A percentile compares a stretch with the other conserved stretches of the same genome.
These are phyloP conservation scores for Penicillium cataractarum DNA, from an alignment of 495 filamentous ascomycete species.

Conservation along the genomic window DNA sequence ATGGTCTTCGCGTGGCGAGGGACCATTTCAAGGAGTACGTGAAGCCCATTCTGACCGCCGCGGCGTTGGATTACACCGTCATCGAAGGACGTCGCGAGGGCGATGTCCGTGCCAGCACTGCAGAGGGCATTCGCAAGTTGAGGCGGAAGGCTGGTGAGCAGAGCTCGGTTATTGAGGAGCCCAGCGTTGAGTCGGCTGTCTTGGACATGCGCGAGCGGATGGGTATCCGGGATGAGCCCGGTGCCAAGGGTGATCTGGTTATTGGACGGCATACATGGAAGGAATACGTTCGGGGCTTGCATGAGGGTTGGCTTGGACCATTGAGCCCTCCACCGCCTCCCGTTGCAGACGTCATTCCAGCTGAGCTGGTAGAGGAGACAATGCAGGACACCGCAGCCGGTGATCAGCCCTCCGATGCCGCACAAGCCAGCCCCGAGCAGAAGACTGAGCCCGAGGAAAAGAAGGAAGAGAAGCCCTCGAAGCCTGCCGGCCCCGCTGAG, in stretches of 20 bases:
- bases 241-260: slow-evolving; percentile 79
- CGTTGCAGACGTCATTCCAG: slow-evolving; percentile 22
- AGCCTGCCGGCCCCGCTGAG: slow-evolving; percentile 46
- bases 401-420: slow-evolving; percentile 21
- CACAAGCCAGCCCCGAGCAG: slow-evolving; percentile 19
- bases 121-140: slow-evolving; percentile 75
- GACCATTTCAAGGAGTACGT: slow-evolving; percentile 96
- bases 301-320: slow-evolving; percentile 96
- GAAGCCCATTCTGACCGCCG: slow-evolving; percentile 88
- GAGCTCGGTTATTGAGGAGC: slow-evolving; percentile 41
- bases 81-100: slow-evolving; percentile 89
- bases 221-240: slow-evolving; percentile 70
- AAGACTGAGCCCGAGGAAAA: slow-evolving; percentile 42
- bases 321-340: slow-evolving; percentile 55
- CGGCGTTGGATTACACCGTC: slow-evolving; percentile 91
- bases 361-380: slow-evolving; percentile 25
- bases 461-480: slow-evolving; percentile 55
- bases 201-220: slow-evolving; percentile 58
- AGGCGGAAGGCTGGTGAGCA: slow-evolving; percentile 60
- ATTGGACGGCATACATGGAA: slow-evolving; percentile 96
- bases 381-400: slow-evolving; percentile 39
- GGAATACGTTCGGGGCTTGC: slow-evolving; percentile 89
- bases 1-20: slow-evolving; percentile 77
- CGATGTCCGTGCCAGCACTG: slow-evolving; percentile 79
- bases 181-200: slow-evolving; percentile 55